Evolutionary conservation across 1,284 basidiomycete species (phyloP).

Genomic region (Trichosporon sp.): DNA sequence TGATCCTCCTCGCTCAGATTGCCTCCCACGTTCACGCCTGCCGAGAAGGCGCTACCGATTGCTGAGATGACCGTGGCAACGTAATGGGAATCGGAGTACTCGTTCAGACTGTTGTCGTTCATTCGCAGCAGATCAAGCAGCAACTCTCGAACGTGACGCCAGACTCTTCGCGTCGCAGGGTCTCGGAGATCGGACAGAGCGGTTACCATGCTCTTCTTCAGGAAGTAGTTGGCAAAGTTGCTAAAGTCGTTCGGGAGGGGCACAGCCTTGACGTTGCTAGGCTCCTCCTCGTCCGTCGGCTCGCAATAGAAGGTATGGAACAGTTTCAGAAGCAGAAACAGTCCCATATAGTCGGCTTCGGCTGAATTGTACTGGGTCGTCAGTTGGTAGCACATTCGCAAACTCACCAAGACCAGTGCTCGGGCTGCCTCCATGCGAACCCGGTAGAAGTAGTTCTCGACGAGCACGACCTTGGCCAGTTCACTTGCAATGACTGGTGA

Average conservation of each 20-base stretch:
- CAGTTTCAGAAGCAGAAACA: slow-evolving; percentile 95
- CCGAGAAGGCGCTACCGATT: slow-evolving; percentile 61
- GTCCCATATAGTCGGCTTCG: slow-evolving; percentile 65
- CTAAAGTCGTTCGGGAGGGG: slow-evolving; percentile 93
- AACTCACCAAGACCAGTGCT: slow-evolving; percentile 77
- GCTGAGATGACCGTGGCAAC: slow-evolving; percentile 84
- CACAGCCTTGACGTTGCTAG: slow-evolving; percentile 80
- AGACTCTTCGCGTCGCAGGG: slow-evolving; percentile 57
- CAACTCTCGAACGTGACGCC: slow-evolving; percentile 83
- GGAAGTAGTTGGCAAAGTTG: slow-evolving; percentile 88
- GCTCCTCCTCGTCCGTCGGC: slow-evolving; percentile 77
- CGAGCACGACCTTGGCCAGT: slow-evolving; percentile 88
- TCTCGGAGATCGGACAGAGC: slow-evolving; percentile 47
- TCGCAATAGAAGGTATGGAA: slow-evolving; percentile 88
- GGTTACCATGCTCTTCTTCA: slow-evolving; percentile 66
- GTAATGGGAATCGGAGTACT: slow-evolving; percentile 89
- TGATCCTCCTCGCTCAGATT: slow-evolving; percentile 28
- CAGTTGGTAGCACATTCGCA: not conserved
- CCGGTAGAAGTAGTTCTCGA: slow-evolving; percentile 96
- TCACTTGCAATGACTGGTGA: slow-evolving; percentile 87
- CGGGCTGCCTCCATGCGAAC: slow-evolving; percentile 92
- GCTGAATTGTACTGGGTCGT: slow-evolving; percentile 43
- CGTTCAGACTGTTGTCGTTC: slow-evolving; percentile 93
- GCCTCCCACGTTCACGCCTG: slow-evolving; percentile 34
- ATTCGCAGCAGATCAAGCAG: slow-evolving; percentile 86